Evolutionary conservation across 2,329 filamentous ascomycete species (phyloP).

Genomic region (Aureobasidium sp.): DNA sequence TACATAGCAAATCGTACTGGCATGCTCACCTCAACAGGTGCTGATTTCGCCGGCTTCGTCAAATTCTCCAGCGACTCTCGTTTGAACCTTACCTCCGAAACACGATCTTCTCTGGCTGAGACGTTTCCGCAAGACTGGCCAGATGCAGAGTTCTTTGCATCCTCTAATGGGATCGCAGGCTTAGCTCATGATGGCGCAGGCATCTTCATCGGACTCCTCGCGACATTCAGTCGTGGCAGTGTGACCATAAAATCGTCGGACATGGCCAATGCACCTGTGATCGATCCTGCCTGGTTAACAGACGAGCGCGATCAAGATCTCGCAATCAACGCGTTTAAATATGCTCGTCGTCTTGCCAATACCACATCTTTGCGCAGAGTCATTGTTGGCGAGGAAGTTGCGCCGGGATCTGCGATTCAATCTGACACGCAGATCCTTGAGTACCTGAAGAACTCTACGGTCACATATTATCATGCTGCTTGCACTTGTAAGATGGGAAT

Average conservation of each 20-base stretch:
- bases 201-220: conserved; percentile 20
- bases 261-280: conserved; percentile 21
- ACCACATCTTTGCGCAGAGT: background rate
- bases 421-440: background rate
- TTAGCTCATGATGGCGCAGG: background rate
- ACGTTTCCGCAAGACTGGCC: conserved; percentile 22
- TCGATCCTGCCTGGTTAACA: conserved; percentile 30
- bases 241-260: conserved; percentile 26
- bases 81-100: background rate
- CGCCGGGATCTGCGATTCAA: background rate
- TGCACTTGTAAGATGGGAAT: conserved; percentile 18
- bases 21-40: conserved; percentile 18
- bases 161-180: background rate
- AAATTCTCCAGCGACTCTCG: conserved; percentile 12
- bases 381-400: conserved; percentile 3
- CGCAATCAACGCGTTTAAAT: conserved; percentile 24
- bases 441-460: background rate
- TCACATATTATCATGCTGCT: conserved; percentile 9
- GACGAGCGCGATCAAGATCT: conserved; percentile 24
- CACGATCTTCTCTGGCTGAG: conserved; percentile 15
- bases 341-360: background rate
- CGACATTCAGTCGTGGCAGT: conserved; percentile 28
- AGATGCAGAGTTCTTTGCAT: conserved; percentile 21
- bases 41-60: conserved; percentile 19
- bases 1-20: conserved; percentile 17